Evolutionary conservation across 306 rosid species (phyloP).

Genomic region (Erythrophleum fordii): DNA sequence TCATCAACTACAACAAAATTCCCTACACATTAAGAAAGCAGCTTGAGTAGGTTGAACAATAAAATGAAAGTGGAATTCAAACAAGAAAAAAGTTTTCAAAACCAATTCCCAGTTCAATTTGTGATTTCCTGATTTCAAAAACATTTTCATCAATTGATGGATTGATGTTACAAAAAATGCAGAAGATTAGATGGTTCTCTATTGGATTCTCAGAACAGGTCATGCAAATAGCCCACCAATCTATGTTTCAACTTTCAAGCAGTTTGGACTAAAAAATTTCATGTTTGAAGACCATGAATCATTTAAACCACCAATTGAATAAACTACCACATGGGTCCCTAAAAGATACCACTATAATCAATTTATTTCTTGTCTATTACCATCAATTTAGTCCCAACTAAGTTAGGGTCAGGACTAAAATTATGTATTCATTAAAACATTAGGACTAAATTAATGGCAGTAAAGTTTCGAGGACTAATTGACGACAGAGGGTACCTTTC

Average conservation of each 20-base stretch:
- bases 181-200: background rate
- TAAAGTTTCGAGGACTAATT: background rate
- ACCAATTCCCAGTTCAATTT: constrained; percentile 6
- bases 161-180: background rate
- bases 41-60: constrained; percentile 1
- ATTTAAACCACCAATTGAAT: background rate
- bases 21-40: constrained; percentile 55
- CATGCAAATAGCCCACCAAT: background rate
- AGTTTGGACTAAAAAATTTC: background rate
- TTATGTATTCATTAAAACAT: background rate
- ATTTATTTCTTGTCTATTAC: background rate
- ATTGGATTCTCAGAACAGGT: background rate
- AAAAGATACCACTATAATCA: background rate
- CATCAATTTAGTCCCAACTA: background rate
- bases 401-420: background rate
- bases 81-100: constrained; percentile 19
- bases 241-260: background rate
- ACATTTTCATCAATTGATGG: background rate
- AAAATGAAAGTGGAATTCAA: background rate
- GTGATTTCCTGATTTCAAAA: constrained; percentile 2
- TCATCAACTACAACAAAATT: constrained; percentile 87
- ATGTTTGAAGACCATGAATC: constrained; percentile 1
- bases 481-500: background rate
- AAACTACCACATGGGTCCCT: background rate
- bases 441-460: background rate